Evolutionary conservation across 192 early-diverging fungal species (phyloP), one percentile per base, ranked within the genome.

Genomic region (Backusella tuberculispora): DNA sequence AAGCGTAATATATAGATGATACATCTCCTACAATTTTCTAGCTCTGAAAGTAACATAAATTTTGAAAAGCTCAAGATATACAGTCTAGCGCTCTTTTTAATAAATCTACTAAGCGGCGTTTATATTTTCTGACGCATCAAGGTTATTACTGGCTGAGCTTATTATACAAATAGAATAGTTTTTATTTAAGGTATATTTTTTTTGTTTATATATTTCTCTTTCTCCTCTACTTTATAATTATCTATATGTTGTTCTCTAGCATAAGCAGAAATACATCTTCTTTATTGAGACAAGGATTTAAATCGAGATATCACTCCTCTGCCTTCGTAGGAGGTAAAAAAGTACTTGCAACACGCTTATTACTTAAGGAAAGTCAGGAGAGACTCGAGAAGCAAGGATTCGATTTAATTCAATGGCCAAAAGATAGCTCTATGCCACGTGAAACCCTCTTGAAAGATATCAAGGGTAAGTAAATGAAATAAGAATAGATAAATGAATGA

Each of bases 331-430:
- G 53, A 60, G 53, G 53, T 24, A 60, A 40, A 24, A 77, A 77
- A 53, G 74, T 81, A 7, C 56, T 79, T 24, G 76, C 73, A 2
- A 82, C 81, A 12, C 77, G 81, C 40, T 12, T 66, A 14, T 71
- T 82, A 3, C 77, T 77, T 17, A 74, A 74, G 4, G 17, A 63
- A 8, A 46, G 77, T 34, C 81, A 82, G 41, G 65, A 38, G 4
- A 12, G 60, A 17, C 77, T 82, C 6, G 77, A 75, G 24, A 63
- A 67, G 6, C 70, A 75, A 29, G 72, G 71, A 8, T 76, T 91
- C 21, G 84, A 90, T 15, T 71, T 93, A 38, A 56, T 82, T 13
- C 88, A 91, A 66, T 89, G 89, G 89, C 78, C 83, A n/a, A 77
- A 90, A 41, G 79, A 80, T 42, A 14, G 66, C 21, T 69, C 80